Evolutionary conservation across 805 yeast genomes (phyloP).

Genomic region (Blastobotrys parvus): DNA sequence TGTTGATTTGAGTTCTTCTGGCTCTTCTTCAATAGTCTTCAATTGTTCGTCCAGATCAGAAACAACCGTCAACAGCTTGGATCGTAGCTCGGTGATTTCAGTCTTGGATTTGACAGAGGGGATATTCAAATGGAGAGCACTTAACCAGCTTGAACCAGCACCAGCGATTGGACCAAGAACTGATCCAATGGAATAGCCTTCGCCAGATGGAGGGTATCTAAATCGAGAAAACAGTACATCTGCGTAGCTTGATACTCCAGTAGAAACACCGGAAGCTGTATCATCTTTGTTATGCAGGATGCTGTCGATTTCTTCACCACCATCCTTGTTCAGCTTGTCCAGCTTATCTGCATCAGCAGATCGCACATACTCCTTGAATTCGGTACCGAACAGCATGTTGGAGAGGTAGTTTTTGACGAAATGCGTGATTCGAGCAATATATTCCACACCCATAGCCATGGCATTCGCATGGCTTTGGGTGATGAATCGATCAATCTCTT

Average conservation of each 20-base stretch:
- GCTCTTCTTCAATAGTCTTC: not conserved
- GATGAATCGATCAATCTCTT: conserved; percentile 26
- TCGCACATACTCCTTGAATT: not conserved
- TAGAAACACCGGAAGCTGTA: conserved; percentile 1
- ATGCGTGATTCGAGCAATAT: conserved; percentile 8
- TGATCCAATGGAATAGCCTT: conserved; percentile 2
- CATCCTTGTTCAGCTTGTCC: not conserved
- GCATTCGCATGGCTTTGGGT: conserved; percentile 13
- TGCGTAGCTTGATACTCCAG: conserved; percentile 7
- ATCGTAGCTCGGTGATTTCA: conserved; percentile 13
- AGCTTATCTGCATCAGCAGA: conserved; percentile 1
- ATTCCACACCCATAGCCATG: conserved; percentile 15
- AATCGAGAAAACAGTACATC: conserved; percentile 22
- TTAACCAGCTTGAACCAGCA: not conserved
- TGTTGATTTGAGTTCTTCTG: not conserved
- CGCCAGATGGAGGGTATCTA: conserved; percentile 17
- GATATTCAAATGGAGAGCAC: not conserved
- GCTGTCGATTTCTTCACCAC: not conserved
- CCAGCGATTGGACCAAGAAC: conserved; percentile 8
- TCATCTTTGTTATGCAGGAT: not conserved
- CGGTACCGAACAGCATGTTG: conserved; percentile 15
- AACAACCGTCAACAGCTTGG: conserved; percentile 16
- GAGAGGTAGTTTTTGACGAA: conserved; percentile 4
- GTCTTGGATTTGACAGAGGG: conserved; percentile 8
- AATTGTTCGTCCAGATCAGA: conserved; percentile 10